These are phyloP conservation scores for Durotheca rogersii DNA, from an alignment of 495 filamentous ascomycete genomes.

Conservation along the genomic window DNA sequence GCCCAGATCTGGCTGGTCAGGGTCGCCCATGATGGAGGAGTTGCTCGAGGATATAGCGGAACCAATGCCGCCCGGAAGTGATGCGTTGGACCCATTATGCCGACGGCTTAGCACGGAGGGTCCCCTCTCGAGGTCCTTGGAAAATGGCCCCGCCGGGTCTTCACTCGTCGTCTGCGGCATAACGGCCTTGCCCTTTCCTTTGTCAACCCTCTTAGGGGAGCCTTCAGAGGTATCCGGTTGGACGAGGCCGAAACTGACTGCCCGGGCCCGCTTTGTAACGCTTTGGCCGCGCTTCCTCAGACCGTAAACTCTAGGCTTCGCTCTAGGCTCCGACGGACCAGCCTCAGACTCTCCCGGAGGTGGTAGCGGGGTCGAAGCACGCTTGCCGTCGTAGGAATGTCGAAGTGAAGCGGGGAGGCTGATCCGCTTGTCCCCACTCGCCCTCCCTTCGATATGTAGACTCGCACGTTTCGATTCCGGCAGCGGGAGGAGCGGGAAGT, in stretches of 20 bases:
- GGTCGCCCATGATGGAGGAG: conserved; percentile 57
- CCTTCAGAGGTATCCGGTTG: conserved; percentile 21
- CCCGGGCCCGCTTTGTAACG: conserved; percentile 32
- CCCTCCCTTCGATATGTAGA: conserved; percentile 65
- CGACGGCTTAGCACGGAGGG: conserved; percentile 35
- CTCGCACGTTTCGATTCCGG: conserved; percentile 64
- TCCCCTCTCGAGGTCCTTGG: conserved; percentile 55
- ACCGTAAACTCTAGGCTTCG: conserved; percentile 15
- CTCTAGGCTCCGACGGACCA: conserved; percentile 42
- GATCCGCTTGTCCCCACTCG: conserved; percentile 65
- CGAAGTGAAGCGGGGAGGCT: conserved; percentile 62
- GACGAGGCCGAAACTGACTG: conserved; percentile 40
- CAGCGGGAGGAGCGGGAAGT: conserved; percentile 68
- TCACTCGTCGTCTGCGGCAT: conserved; percentile 39
- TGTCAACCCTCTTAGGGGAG: conserved; percentile 37
- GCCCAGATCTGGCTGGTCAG: conserved; percentile 50
- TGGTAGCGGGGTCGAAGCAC: conserved; percentile 37
- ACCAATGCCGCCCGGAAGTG: conserved; percentile 46
- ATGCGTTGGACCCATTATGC: conserved; percentile 41
- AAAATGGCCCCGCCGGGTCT: conserved; percentile 35
- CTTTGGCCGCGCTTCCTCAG: conserved; percentile 36
- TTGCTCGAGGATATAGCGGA: conserved; percentile 51
- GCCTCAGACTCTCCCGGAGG: conserved; percentile 36
- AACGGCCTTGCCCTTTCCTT: conserved; percentile 50
- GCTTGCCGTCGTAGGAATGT: conserved; percentile 51